Evolutionary conservation across 2,329 filamentous ascomycete genomes (phyloP), one percentile per base, ranked within the genome.

Genomic region (Eutypa lata): DNA sequence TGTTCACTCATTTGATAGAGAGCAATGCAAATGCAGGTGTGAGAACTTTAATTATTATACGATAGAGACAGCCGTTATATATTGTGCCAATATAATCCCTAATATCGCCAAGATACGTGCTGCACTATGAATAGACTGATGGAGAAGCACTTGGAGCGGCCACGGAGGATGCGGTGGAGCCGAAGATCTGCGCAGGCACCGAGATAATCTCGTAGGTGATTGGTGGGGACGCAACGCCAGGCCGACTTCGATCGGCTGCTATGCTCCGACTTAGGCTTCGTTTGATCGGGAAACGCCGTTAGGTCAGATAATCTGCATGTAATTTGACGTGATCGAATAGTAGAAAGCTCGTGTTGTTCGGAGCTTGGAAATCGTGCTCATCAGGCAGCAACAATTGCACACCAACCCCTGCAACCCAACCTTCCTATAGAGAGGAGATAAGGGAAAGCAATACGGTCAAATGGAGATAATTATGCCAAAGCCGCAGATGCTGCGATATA

Each of bases 181-280:
- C 7, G 52, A 13, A n/a, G 53, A 58, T 59, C 55, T 19, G 26
- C 47, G 46, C 48, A 58, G 58, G 58, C 58, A 60, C 51, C 56
- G 48, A 53, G 31, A 58, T 60, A 58, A 54, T 55, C 56, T 50
- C 37, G 28, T 10, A 14, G 22, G 19, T 47, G 50, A 60, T 60
- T 58, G 58, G 58, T 46, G 44, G 38, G 44, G 38, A 18, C 35
- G 42, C 5, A 28, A 45, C 16, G 21, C 22, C 4, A 24, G 7
- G 14, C 3, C 42, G 8, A 24, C 42, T 14, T 26, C 11, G 7
- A 24, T 26, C 19, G 6, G 42, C 22, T 14, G 3, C 19, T 24
- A 14, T 44, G 11, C 16, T 7, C 42, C 22, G 13, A 26, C n/a
- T 21, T 5, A 11, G 42, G 42, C 6, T 38, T 44, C 22, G 22